Percentiles rank a stretch among this genome's conserved stretches.
Conservation (phyloP, 805 yeast genomes). For the Sungouiozyma intestinalis region DNA sequence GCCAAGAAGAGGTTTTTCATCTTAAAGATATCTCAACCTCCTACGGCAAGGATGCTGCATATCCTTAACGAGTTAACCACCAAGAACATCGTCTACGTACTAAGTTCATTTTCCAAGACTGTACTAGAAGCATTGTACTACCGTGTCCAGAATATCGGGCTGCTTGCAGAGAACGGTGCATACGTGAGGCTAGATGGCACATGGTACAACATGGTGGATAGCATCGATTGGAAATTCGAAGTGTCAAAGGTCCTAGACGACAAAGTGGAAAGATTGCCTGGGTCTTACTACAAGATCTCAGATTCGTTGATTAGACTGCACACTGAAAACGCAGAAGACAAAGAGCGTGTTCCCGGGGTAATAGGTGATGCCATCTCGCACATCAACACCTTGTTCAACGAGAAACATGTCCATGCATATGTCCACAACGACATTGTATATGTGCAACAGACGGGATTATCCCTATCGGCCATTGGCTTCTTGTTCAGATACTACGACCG, state of each 20-base stretch:
- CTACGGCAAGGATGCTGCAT: constrained; percentile 48
- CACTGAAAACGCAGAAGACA: constrained; percentile 54
- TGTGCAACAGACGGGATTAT: constrained; percentile 54
- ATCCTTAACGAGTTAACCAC: constrained; percentile 56
- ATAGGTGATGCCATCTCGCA: constrained; percentile 82
- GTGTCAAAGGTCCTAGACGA: constrained; percentile 27
- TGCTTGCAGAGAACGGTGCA: constrained; percentile 88
- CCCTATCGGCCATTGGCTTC: constrained; percentile 46
- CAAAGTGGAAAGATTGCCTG: constrained; percentile 66
- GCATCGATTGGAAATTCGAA: constrained; percentile 31
- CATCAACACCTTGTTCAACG: constrained; percentile 63
- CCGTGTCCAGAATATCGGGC: constrained; percentile 59
- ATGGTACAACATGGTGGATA: constrained; percentile 55
- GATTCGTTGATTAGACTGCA: constrained; percentile 71
- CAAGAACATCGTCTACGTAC: constrained; percentile 56
- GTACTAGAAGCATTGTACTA: constrained; percentile 61
- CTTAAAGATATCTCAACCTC: constrained; percentile 39
- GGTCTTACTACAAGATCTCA: constrained; percentile 58
- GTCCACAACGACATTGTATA: constrained; percentile 57
- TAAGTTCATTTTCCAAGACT: constrained; percentile 52
- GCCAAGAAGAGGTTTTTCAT: constrained; percentile 35
- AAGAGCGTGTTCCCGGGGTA: constrained; percentile 51
- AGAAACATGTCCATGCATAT: constrained; percentile 64
- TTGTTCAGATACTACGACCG: constrained; percentile 33
- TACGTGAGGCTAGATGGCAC: constrained; percentile 44